A percentile compares a stretch with the other conserved stretches of the same genome.
These are phyloP conservation scores for Mikania micrantha DNA, from an alignment of 129 eudicot genomes.

Conservation along the genomic window DNA sequence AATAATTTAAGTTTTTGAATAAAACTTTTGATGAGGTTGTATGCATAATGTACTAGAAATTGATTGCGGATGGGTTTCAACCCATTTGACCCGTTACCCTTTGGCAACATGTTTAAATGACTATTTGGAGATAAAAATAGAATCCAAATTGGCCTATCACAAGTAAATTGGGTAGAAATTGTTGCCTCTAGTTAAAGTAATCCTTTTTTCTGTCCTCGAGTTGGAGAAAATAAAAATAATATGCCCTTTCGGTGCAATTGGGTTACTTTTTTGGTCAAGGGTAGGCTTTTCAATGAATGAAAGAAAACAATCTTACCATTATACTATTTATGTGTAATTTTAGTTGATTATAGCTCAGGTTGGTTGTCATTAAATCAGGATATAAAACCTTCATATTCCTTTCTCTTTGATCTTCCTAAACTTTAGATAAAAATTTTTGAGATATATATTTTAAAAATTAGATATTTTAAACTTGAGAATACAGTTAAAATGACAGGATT, in stretches of 20 bases:
- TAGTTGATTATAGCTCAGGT: not conserved
- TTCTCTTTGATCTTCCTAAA: not conserved
- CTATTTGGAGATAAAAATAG: not conserved
- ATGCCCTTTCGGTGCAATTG: not conserved
- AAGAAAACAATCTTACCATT: not conserved
- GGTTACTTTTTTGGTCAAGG: not conserved
- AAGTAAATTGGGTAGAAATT: not conserved
- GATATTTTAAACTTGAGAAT: not conserved
- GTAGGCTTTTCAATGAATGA: not conserved
- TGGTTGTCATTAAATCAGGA: not conserved
- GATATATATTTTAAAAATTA: not conserved
- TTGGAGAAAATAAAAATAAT: not conserved
- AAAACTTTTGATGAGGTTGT: not conserved
- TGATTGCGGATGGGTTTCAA: not conserved
- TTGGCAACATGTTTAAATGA: not conserved
- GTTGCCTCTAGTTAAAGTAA: not conserved
- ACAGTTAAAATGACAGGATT: not conserved
- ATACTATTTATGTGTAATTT: not conserved
- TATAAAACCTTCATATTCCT: not conserved
- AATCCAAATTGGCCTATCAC: not conserved
- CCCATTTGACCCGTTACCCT: not conserved
- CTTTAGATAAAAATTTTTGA: not conserved
- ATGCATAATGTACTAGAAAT: not conserved
- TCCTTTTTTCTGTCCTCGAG: not conserved
- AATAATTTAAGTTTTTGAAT: not conserved